Conservation (phyloP, 495 filamentous ascomycete species). For the Talaromyces adpressus region DNA sequence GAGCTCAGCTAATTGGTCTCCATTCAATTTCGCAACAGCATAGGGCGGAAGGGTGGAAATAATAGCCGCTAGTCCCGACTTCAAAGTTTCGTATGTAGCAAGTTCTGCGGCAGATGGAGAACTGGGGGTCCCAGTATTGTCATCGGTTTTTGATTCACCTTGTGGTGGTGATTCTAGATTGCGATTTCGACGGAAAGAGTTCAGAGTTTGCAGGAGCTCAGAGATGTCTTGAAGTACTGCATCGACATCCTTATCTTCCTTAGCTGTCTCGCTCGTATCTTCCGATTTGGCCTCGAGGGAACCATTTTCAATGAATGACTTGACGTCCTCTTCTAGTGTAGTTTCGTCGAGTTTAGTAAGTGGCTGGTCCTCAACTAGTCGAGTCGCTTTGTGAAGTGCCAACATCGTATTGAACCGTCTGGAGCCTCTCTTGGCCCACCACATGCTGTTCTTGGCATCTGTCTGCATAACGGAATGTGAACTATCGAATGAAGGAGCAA, state of each 20-base stretch:
- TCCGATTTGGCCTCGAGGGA: conserved; percentile 22
- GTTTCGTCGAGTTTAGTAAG: conserved; percentile 41
- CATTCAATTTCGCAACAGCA: conserved; percentile 77
- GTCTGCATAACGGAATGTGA: conserved; percentile 64
- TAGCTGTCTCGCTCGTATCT: conserved; percentile 40
- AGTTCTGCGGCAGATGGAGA: conserved; percentile 58
- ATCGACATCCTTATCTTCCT: conserved; percentile 56
- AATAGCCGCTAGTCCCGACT: conserved; percentile 62
- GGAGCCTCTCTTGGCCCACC: conserved; percentile 76
- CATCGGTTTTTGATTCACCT: conserved; percentile 28
- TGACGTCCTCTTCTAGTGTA: conserved; percentile 43
- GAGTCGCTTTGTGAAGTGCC: conserved; percentile 14
- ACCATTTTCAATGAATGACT: conserved; percentile 33
- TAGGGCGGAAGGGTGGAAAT: conserved; percentile 75
- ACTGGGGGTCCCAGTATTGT: conserved; percentile 34
- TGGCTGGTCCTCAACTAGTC: conserved; percentile 34
- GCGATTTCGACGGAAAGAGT: conserved; percentile 80
- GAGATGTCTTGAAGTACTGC: conserved; percentile 75
- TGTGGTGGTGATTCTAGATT: conserved; percentile 48
- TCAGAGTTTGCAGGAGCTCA: conserved; percentile 74
- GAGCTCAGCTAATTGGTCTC: conserved; percentile 73
- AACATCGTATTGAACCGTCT: conserved; percentile 48
- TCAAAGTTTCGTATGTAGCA: conserved; percentile 66
- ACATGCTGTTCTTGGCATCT: conserved; percentile 65
- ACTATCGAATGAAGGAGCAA: conserved; percentile 79